phyloP scores from a whole-genome alignment of 805 yeast species.

The Starmerella asiatica region DNA sequence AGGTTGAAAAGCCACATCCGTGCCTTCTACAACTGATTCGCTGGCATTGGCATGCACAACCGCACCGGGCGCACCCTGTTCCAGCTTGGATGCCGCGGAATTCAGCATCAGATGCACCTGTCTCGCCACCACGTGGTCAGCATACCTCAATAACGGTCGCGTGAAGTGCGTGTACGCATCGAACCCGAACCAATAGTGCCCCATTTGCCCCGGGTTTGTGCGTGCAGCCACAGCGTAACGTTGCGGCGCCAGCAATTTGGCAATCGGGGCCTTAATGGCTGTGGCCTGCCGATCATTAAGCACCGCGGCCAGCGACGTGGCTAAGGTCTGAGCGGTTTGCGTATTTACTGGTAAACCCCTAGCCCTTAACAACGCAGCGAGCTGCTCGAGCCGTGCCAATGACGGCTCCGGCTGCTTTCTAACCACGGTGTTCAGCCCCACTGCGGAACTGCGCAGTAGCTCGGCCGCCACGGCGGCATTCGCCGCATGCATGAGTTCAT shows the following conservation, averaged over 20 bases:
- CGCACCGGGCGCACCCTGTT: not conserved
- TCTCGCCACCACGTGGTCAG: constrained; percentile 84
- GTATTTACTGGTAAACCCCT: constrained; percentile 50
- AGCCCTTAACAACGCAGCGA: constrained; percentile 54
- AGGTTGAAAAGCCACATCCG: not conserved
- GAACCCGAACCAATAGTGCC: constrained; percentile 67
- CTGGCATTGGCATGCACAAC: not conserved
- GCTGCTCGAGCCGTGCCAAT: constrained; percentile 62
- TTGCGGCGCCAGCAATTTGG: constrained; percentile 73
- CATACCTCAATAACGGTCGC: constrained; percentile 84
- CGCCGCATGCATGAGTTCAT: constrained; percentile 68
- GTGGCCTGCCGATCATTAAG: constrained; percentile 49
- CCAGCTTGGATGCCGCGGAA: not conserved
- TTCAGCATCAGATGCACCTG: constrained; percentile 59
- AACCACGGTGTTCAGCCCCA: constrained; percentile 71
- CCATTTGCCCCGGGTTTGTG: constrained; percentile 61
- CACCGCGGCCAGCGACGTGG: constrained; percentile 53
- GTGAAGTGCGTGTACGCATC: constrained; percentile 88
- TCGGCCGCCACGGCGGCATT: constrained; percentile 77
- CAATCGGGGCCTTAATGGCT: constrained; percentile 65
- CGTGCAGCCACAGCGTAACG: constrained; percentile 82
- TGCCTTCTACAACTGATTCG: not conserved
- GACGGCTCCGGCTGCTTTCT: constrained; percentile 84
- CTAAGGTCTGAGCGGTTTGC: constrained; percentile 53
- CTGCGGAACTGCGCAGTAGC: constrained; percentile 40